Conservation (phyloP, 2,329 filamentous ascomycete genomes). For the Nemania bipapillata region DNA sequence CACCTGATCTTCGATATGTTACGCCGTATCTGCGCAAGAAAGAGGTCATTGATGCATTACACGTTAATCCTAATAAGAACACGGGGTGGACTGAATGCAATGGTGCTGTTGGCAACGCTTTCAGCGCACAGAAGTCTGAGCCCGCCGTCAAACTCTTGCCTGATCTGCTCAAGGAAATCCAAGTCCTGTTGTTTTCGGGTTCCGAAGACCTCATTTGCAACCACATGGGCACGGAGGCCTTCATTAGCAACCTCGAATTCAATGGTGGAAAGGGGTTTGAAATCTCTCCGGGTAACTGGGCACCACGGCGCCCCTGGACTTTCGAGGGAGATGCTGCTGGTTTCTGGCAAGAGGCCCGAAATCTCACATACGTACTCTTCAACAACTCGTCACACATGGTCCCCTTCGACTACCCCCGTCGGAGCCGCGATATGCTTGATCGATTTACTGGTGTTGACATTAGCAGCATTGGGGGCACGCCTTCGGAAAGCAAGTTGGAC, state of each 20-base stretch:
- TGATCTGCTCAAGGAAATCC: constrained; percentile 78
- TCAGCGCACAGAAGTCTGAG: constrained; percentile 75
- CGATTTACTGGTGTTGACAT: constrained; percentile 96
- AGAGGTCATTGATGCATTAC: constrained; percentile 83
- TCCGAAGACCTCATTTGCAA: constrained; percentile 97
- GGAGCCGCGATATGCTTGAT: constrained; percentile 94
- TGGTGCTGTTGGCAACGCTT: constrained; percentile 77
- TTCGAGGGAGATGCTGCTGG: constrained; percentile 90
- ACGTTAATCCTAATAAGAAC: constrained; percentile 82
- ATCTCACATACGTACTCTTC: constrained; percentile 94
- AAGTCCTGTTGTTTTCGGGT: constrained; percentile 89
- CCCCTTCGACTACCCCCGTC: constrained; percentile 88
- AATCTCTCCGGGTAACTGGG: constrained; percentile 84
- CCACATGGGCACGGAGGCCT: constrained; percentile 88
- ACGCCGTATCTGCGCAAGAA: constrained; percentile 83
- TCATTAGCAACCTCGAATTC: constrained; percentile 92
- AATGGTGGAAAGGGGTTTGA: constrained; percentile 93
- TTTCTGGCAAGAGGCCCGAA: constrained; percentile 93
- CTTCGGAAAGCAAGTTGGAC: constrained; percentile 82
- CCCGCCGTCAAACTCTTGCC: constrained; percentile 81
- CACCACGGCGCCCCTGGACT: constrained; percentile 91
- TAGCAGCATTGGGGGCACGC: constrained; percentile 81
- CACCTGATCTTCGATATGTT: constrained; percentile 80
- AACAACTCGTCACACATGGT: constrained; percentile 99
- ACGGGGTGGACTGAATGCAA: constrained; percentile 94